Percentiles rank a stretch among this genome's conserved stretches.
Evolutionary conservation across 768 basidiomycete species (phyloP).

Genomic region (Tylopilus sp.): DNA sequence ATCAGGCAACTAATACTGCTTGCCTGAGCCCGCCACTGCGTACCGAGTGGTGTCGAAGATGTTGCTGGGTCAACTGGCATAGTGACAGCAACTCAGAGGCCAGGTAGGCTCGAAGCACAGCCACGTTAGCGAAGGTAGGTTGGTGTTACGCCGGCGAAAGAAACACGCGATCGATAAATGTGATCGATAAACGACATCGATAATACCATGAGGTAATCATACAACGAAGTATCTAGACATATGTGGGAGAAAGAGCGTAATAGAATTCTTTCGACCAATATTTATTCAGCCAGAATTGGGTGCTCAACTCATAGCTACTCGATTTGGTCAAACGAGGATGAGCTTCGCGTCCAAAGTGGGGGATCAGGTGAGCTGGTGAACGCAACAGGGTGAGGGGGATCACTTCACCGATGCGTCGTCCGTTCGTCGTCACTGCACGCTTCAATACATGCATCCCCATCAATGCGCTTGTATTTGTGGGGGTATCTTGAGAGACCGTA

Average conservation of each 20-base stretch:
- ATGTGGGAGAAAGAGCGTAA: not conserved
- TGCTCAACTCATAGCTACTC: not conserved
- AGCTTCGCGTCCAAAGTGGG: not conserved
- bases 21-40: too few species aligned
- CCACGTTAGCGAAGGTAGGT: too few species aligned
- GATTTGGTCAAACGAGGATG: not conserved
- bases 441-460: not conserved
- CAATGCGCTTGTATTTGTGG: not conserved
- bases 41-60: too few species aligned
- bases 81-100: too few species aligned
- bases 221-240: not conserved
- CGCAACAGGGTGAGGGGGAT: not conserved
- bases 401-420: not conserved
- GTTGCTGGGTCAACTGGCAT: too few species aligned
- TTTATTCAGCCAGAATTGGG: not conserved
- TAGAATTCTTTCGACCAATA: slow-evolving; percentile 5
- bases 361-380: not conserved
- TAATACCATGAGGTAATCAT: too few species aligned
- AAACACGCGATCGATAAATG: too few species aligned
- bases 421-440: not conserved
- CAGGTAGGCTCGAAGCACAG: too few species aligned
- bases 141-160: too few species aligned
- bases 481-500: too few species aligned
- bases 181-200: too few species aligned
- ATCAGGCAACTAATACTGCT: too few species aligned